phyloP scores from a whole-genome alignment of 345 rosid genomes.

The Citrus mangshanensis region DNA sequence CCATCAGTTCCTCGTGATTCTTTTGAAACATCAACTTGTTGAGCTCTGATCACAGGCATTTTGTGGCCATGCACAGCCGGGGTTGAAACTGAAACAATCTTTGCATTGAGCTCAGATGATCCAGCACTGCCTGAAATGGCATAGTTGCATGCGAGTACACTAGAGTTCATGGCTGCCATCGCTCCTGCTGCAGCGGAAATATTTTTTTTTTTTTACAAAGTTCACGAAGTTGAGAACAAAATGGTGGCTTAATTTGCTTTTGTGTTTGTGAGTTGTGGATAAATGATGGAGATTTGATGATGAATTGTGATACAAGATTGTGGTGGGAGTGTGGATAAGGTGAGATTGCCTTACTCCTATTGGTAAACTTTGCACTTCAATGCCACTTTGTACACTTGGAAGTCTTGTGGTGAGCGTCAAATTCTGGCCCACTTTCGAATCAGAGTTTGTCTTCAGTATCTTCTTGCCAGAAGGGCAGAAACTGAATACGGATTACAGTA shows the following conservation, averaged over 20 bases:
- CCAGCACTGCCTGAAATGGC: constrained; percentile 57
- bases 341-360: constrained; percentile 81
- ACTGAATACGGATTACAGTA: background rate
- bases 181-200: background rate
- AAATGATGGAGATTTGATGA: constrained; percentile 34
- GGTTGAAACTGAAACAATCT: constrained; percentile 40
- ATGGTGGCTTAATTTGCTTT: background rate
- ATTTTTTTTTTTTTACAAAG: background rate
- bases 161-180: constrained; percentile 85
- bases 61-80: constrained; percentile 39
- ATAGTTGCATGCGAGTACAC: constrained; percentile 81
- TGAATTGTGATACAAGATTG: constrained; percentile 39
- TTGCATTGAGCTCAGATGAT: constrained; percentile 62
- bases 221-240: background rate
- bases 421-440: constrained; percentile 39
- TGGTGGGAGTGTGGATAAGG: constrained; percentile 96
- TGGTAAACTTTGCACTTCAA: constrained; percentile 36
- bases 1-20: constrained; percentile 40
- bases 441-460: constrained; percentile 12
- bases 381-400: background rate
- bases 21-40: constrained; percentile 25
- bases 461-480: background rate
- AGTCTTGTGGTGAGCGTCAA: constrained; percentile 22
- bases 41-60: constrained; percentile 27
- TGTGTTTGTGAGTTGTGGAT: constrained; percentile 27